Base-by-base conservation (phyloP, 208 protist species). In the Porcisia deanei region DNA sequence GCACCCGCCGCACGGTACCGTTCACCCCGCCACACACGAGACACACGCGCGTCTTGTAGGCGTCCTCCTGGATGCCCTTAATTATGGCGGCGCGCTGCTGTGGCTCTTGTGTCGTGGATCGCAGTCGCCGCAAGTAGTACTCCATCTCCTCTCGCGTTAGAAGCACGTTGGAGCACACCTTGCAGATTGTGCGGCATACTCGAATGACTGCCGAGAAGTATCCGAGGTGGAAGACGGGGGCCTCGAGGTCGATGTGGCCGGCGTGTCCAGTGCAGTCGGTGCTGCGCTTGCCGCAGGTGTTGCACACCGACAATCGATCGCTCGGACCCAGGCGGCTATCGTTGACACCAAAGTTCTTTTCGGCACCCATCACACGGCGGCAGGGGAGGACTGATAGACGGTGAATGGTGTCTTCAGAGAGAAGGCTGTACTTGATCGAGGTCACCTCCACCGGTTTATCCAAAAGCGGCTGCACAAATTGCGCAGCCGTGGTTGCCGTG, bases 221-320 rank as follows among this genome's bases (percentile, higher is more conserved):
- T 43, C 99, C 99, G 41, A 99, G 80, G 79, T 99, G 99, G 83
- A 99, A 99, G 8, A 99, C 98, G 0, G 99, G 99, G 39, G 99
- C 82, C 79, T 96, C 96, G 49, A 99, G 88, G 73, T 98, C 88
- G 54, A 99, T 97, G 86, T 99, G 92, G 34, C 99, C 99, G 82
- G 98, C 99, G 88, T 99, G 99, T 10, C 99, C 99, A 7, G 96
- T 88, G 86, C 99, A 99, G 59, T 99, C 93, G 10, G 90, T 77
- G 75, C 91, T 84, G 49, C 87, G 79, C 71, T 94, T 73, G 1
- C 96, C 95, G 82, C 99, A 99, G 0, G 99, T 99, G 22, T 77
- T 77, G 83, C 99, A 99, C 9, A 75, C 43, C 16, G 73, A 70
- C 55, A 73, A 71, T 54, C 97, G 96, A 66, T 98, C 94, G 41